Percentiles rank a stretch among this genome's conserved stretches.
These are phyloP conservation scores for Elongisporangium prolatum DNA, from an alignment of 352 stramenopile species.

Conservation along the genomic window DNA sequence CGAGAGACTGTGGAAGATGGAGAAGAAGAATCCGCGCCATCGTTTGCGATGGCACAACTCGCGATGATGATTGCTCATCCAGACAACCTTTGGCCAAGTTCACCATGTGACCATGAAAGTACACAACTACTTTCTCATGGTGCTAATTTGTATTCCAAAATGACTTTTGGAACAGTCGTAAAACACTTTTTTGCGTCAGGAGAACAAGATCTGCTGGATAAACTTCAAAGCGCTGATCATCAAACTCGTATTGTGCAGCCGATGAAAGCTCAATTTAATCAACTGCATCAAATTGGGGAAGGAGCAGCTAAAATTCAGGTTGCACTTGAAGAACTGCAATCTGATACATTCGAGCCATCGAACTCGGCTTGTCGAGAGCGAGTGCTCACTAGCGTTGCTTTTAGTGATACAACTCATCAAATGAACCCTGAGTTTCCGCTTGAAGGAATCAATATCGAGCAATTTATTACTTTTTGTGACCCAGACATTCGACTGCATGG, in stretches of 20 bases:
- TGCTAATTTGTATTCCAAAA: slow-evolving; percentile 80
- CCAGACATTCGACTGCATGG: slow-evolving; percentile 38
- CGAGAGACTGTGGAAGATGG: slow-evolving; percentile 81
- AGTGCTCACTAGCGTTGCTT: slow-evolving; percentile 16
- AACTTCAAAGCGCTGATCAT: slow-evolving; percentile 51
- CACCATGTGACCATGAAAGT: slow-evolving; percentile 67
- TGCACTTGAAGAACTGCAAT: neutral
- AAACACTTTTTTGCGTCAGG: slow-evolving; percentile 83
- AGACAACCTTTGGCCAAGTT: slow-evolving; percentile 42
- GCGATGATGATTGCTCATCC: slow-evolving; percentile 64
- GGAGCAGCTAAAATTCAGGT: neutral
- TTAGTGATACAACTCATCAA: neutral
- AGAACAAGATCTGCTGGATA: slow-evolving; percentile 59
- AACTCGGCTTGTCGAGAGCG: slow-evolving; percentile 79
- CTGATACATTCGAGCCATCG: slow-evolving; percentile 47
- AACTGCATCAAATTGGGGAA: slow-evolving; percentile 43
- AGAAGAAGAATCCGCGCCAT: slow-evolving; percentile 74
- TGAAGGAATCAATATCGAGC: slow-evolving; percentile 56
- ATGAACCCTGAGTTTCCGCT: slow-evolving; percentile 78
- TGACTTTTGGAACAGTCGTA: slow-evolving; percentile 66
- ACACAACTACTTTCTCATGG: slow-evolving; percentile 62
- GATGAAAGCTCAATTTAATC: slow-evolving; percentile 66
- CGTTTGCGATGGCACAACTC: slow-evolving; percentile 71
- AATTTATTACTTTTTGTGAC: slow-evolving; percentile 74
- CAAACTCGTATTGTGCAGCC: slow-evolving; percentile 42